phyloP scores from a whole-genome alignment of 129 eudicot genomes.

The Arctium minus region DNA sequence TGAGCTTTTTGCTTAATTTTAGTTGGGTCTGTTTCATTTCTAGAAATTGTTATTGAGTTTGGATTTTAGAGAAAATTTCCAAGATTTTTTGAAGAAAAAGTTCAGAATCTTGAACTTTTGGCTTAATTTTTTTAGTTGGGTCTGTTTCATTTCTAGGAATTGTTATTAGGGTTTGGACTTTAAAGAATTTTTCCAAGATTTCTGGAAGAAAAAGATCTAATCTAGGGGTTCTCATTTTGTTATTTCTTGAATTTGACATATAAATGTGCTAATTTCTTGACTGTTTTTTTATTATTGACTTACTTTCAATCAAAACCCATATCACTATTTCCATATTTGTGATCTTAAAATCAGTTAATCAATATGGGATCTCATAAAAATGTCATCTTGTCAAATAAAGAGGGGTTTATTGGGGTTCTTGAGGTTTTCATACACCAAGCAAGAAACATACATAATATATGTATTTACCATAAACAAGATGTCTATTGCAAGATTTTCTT shows the following conservation, averaged over 20 bases:
- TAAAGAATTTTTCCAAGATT: conserved; percentile 2
- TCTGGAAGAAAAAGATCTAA: neutral
- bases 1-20: neutral
- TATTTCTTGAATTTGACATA: neutral
- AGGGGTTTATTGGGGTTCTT: conserved; percentile 36
- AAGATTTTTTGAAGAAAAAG: conserved; percentile 15
- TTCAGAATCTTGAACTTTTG: neutral
- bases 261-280: neutral
- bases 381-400: conserved; percentile 17
- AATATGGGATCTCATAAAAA: conserved; percentile 12
- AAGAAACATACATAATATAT: conserved; percentile 39
- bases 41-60: neutral
- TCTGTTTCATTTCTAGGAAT: conserved; percentile 10
- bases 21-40: neutral
- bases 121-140: neutral
- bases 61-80: neutral
- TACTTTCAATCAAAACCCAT: conserved; percentile 1
- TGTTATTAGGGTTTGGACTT: conserved; percentile 6
- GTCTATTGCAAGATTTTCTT: conserved; percentile 45
- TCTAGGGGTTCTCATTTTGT: neutral
- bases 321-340: neutral
- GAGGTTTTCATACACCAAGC: conserved; percentile 50
- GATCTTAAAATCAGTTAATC: neutral
- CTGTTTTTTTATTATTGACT: neutral
- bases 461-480: conserved; percentile 57